Conservation (phyloP, 2,329 filamentous ascomycete species). For the Fusarium ramigenum region DNA sequence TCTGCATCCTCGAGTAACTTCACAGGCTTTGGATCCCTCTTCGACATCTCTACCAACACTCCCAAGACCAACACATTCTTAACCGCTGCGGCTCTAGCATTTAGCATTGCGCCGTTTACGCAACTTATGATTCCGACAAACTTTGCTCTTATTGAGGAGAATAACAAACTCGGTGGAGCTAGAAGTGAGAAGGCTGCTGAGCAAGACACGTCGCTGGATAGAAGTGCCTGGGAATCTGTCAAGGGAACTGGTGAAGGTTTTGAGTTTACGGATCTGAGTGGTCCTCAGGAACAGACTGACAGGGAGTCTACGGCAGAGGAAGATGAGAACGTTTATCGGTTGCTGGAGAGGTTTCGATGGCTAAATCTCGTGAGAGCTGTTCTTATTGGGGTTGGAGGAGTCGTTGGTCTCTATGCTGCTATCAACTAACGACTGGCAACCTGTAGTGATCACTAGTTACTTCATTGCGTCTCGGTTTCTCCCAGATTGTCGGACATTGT, state of each 20-base stretch:
- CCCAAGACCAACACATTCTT: not conserved
- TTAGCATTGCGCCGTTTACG: constrained; percentile 4
- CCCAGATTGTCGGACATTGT: fast-evolving
- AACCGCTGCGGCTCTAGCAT: not conserved
- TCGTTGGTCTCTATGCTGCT: not conserved
- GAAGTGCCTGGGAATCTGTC: not conserved
- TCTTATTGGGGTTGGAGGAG: constrained; percentile 1
- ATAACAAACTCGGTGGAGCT: not conserved
- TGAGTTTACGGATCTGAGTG: not conserved
- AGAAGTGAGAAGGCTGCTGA: not conserved
- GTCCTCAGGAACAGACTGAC: not conserved
- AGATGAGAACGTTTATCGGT: not conserved
- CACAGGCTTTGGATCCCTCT: fast-evolving
- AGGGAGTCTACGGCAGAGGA: not conserved
- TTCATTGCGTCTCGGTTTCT: too few species aligned
- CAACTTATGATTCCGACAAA: constrained; percentile 7
- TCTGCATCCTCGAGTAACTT: not conserved
- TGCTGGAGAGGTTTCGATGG: constrained; percentile 7
- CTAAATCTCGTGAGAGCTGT: not conserved
- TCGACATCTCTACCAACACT: not conserved
- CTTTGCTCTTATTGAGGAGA: not conserved
- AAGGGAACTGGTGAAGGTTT: not conserved
- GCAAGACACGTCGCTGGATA: fast-evolving
- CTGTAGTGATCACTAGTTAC: too few species aligned
- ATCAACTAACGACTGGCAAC: fast-evolving